phyloP scores from a whole-genome alignment of 2,329 filamentous ascomycete species.

The Rhytidhysteron rufulum region DNA sequence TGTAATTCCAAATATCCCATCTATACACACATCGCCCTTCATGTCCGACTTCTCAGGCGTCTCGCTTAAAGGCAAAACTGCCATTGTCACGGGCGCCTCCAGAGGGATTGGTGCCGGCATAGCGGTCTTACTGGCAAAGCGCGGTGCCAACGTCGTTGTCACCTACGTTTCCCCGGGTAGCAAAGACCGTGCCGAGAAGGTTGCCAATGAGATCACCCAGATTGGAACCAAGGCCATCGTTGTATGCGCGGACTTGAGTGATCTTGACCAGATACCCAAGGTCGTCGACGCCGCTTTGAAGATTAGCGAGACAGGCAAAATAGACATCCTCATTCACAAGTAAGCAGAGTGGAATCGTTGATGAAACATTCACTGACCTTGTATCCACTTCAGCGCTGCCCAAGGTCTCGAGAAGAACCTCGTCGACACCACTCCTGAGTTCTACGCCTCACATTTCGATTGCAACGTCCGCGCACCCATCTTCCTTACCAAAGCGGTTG shows the following conservation, averaged over 20 bases:
- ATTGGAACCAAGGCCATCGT: constrained; percentile 18
- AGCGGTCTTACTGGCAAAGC: constrained; percentile 39
- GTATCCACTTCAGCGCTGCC: too few species aligned
- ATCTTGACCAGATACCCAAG: constrained; percentile 16
- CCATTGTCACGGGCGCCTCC: constrained; percentile 44
- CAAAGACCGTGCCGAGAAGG: constrained; percentile 17
- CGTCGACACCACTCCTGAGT: constrained; percentile 39
- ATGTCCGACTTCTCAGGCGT: too few species aligned
- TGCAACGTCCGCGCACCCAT: constrained; percentile 52
- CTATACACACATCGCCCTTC: too few species aligned
- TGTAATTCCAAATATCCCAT: too few species aligned
- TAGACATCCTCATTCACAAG: constrained; percentile 37
- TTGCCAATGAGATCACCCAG: constrained; percentile 20
- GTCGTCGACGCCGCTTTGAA: constrained; percentile 22
- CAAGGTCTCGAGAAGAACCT: constrained; percentile 6
- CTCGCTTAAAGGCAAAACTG: constrained; percentile 38
- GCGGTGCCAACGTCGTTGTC: constrained; percentile 39
- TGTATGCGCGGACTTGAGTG: constrained; percentile 30
- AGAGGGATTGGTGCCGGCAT: constrained; percentile 44
- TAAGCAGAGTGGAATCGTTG: too few species aligned
- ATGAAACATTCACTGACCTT: too few species aligned
- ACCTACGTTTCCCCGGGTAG: constrained; percentile 33
- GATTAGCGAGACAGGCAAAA: constrained; percentile 7
- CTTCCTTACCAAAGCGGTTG: constrained; percentile 47
- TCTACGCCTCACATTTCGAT: constrained; percentile 48